Evolutionary conservation across 2,329 filamentous ascomycete genomes (phyloP), one percentile per base, ranked within the genome.

Genomic region (Pleomassaria siparia): DNA sequence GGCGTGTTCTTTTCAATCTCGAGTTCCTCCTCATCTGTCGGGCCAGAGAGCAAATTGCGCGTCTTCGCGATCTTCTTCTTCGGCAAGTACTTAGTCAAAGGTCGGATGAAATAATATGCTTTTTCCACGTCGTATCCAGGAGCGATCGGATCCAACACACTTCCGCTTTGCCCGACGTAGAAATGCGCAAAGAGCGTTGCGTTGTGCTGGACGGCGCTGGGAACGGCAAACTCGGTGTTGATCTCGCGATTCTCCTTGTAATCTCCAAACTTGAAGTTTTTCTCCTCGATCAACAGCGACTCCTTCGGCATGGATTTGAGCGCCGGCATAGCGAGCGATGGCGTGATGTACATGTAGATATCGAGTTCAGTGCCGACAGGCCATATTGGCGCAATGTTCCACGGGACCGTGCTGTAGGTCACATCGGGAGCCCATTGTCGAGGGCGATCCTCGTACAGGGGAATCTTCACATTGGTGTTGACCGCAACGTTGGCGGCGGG

Each of bases 141-240:
- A 46, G 83, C 80, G 9, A 80, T 80, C 2, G 92, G 92, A 63
- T 97, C 92, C 25, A 96, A 75, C 46, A 82, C 79, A 49, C 83
- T 82, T 44, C 91, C 92, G 9, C 84, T 75, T 55, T 95, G 82
- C 10, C 84, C 89, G 51, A 97, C 77, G 62, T 91, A 96, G 72
- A 97, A 95, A 71, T 99, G 94, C 2, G 89, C 92, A 85, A 89
- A 96, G 9, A 99, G 80, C 1, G 92, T 96, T 26, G 89, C 91
- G 68, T 97, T 97, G 58, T 91, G 81, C 76, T 96, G 91, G 0
- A 95, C 91, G 33, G 83, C 79, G 52, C 79, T 77, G 2, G 94
- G 92, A 3, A 97, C 84, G 2, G 79, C 74, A 66, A 99, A 90
- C 29, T 79, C 85, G 6, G 88, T 88, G 58, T 92, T 85, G 48